Evolutionary conservation across 108 stramenopile species (phyloP).

Genomic region (Pelagomonas calceolata): DNA sequence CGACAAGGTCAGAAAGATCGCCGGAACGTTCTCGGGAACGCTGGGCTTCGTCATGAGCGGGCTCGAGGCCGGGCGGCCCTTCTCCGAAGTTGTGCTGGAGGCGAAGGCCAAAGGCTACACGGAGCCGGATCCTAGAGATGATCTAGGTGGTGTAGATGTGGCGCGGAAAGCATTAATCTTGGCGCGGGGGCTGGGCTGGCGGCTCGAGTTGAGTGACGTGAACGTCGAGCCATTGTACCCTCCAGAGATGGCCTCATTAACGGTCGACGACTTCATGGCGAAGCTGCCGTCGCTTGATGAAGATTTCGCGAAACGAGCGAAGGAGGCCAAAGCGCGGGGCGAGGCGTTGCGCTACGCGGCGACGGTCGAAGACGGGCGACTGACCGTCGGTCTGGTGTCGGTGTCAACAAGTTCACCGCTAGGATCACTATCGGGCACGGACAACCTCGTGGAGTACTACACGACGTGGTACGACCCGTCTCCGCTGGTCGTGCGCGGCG

Average conservation of each 20-base stretch:
- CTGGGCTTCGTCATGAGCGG: slow-evolving; percentile 43
- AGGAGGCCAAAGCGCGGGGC: slow-evolving; percentile 26
- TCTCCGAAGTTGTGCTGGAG: slow-evolving; percentile 36
- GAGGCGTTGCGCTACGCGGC: slow-evolving; percentile 49
- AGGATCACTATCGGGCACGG: slow-evolving; percentile 40
- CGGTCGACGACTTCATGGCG: slow-evolving; percentile 43
- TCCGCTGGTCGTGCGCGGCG: slow-evolving; percentile 45
- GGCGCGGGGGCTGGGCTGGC: slow-evolving; percentile 36
- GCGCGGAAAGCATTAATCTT: slow-evolving; percentile 52
- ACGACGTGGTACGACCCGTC: slow-evolving; percentile 38
- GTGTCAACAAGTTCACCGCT: slow-evolving; percentile 13
- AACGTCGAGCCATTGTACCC: slow-evolving; percentile 40
- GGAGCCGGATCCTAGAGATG: slow-evolving; percentile 47
- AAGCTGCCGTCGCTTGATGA: slow-evolving; percentile 29
- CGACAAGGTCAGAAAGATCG: slow-evolving; percentile 32
- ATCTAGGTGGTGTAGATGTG: slow-evolving; percentile 49
- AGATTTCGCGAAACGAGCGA: slow-evolving; percentile 26
- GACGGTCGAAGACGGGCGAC: slow-evolving; percentile 35
- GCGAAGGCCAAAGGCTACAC: slow-evolving; percentile 48
- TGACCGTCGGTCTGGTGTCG: slow-evolving; percentile 27
- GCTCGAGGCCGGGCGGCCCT: slow-evolving; percentile 36
- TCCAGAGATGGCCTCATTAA: slow-evolving; percentile 23
- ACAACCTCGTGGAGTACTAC: slow-evolving; percentile 45
- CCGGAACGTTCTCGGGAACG: slow-evolving; percentile 42
- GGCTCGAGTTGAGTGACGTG: slow-evolving; percentile 31